phyloP scores from a whole-genome alignment of 177 flowering plant genomes.

The Vitis hybrid region DNA sequence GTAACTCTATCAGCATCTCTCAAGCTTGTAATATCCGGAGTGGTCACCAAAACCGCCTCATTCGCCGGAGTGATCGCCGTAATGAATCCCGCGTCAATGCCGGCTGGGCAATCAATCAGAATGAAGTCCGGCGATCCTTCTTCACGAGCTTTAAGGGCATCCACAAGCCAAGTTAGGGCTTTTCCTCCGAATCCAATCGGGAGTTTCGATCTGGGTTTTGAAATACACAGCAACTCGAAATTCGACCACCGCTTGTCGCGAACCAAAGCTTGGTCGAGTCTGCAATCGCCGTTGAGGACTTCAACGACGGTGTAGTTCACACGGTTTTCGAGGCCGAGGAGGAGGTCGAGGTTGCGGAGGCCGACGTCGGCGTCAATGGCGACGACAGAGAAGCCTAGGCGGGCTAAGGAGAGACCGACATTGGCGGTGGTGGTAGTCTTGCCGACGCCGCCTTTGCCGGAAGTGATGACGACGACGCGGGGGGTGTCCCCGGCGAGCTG shows the following conservation, averaged over 20 bases:
- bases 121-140: slow-evolving; percentile 88
- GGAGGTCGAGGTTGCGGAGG: slow-evolving; percentile 92
- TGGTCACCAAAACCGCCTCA: slow-evolving; percentile 90
- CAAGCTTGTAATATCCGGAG: slow-evolving; percentile 88
- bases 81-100: slow-evolving; percentile 96
- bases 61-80: slow-evolving; percentile 98
- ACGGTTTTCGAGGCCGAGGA: slow-evolving; percentile 89
- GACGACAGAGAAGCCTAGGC: slow-evolving; percentile 91
- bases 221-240: slow-evolving; percentile 84
- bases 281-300: slow-evolving; percentile 91
- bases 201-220: slow-evolving; percentile 87
- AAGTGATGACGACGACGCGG: slow-evolving; percentile 92
- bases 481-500: slow-evolving; percentile 84
- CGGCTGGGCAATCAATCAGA: slow-evolving; percentile 94
- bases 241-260: slow-evolving; percentile 95
- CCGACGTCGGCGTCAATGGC: slow-evolving; percentile 98
- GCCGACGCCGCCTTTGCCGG: slow-evolving; percentile 99
- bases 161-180: slow-evolving; percentile 90
- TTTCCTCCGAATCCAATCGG: slow-evolving; percentile 92
- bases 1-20: slow-evolving; percentile 95
- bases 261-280: slow-evolving; percentile 94
- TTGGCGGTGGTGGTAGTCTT: slow-evolving; percentile 99
- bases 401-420: slow-evolving; percentile 85
- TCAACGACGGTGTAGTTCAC: slow-evolving; percentile 96
- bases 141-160: slow-evolving; percentile 65